Evolutionary conservation across 495 filamentous ascomycete species (phyloP).

Genomic region (Clavariopsis aquatica): DNA sequence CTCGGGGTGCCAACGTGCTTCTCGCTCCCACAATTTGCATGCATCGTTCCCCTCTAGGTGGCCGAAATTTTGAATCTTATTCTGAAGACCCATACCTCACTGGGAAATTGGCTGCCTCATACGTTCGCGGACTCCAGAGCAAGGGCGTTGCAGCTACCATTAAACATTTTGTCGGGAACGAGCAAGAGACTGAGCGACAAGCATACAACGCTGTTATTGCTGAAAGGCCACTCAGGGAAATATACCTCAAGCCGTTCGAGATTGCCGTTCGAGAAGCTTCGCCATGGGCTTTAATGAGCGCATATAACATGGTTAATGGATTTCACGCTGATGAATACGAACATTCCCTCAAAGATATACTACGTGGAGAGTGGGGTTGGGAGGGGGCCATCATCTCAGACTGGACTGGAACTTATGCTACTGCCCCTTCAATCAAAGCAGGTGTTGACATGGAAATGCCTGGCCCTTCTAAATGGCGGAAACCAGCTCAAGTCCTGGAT

Average conservation of each 20-base stretch:
- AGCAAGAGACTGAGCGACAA: slow-evolving; percentile 39
- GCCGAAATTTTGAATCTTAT: slow-evolving; percentile 43
- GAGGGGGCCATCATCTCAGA: slow-evolving; percentile 50
- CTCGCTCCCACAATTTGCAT: slow-evolving; percentile 42
- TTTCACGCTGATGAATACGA: slow-evolving; percentile 68
- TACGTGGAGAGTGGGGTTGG: slow-evolving; percentile 72
- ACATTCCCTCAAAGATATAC: slow-evolving; percentile 60
- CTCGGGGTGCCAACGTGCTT: slow-evolving; percentile 39
- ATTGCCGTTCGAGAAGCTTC: slow-evolving; percentile 65
- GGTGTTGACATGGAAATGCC: slow-evolving; percentile 42
- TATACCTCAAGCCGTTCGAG: slow-evolving; percentile 75
- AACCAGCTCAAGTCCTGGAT: slow-evolving; percentile 29
- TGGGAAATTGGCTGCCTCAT: slow-evolving; percentile 40
- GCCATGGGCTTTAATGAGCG: slow-evolving; percentile 71
- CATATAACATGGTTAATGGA: slow-evolving; percentile 76
- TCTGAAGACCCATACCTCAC: slow-evolving; percentile 41
- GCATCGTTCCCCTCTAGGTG: slow-evolving; percentile 41
- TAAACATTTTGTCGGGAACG: slow-evolving; percentile 43
- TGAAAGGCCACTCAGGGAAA: slow-evolving; percentile 70
- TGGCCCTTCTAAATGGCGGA: slow-evolving; percentile 33
- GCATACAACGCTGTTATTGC: slow-evolving; percentile 33
- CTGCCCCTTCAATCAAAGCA: slow-evolving; percentile 31
- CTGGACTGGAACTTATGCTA: slow-evolving; percentile 41
- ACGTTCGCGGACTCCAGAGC: slow-evolving; percentile 40
- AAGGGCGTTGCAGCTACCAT: slow-evolving; percentile 40